Evolutionary conservation across 352 stramenopile species (phyloP), one percentile per base, ranked within the genome.

Genomic region (Pythium aphanidermatum): DNA sequence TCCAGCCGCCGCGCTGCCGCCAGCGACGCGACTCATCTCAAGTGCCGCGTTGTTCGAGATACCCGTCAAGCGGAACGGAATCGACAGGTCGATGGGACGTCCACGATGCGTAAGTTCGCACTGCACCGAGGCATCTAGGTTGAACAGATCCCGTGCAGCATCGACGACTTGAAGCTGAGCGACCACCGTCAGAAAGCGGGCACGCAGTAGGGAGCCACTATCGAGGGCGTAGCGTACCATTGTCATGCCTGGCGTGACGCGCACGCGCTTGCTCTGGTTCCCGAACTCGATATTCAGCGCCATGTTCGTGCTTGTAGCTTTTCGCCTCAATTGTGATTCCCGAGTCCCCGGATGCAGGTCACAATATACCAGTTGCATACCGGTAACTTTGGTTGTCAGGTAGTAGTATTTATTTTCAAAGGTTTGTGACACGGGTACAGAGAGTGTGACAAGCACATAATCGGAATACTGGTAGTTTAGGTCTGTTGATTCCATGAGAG

Each of bases 61-160:
- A 24, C 83, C 83, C 12, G 83, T 91, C 21, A 95, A 65, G 4
- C 81, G 77, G 43, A 95, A 95, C 26, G 83, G 81, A 34, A 92
- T 74, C 14, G 83, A 88, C 31, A 91, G 51, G 46, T 95, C 83
- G 16, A 95, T 58, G 7, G 68, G 34, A 12, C 60, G 70, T 30
- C 63, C 65, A 37, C 79, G 81, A 51, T 93, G 82, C 35, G 75
- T 43, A 14, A 95, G 65, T 50, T 91, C 66, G 43, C 60, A 84
- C 42, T 73, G 62, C 23, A 42, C 37, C 23, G 66, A 51, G 20
- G 68, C 56, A 20, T 55, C 46, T 31, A 95, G 58, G 2, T 50
- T 42, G 51, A 89, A 87, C 14, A 81, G 61, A 30, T 60, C 55
- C 9, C 69, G 70, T 14, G 80, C 72, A 29, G 74, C 57, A 40